Conservation (phyloP, 2,329 filamentous ascomycete genomes). For the Neofusicoccum umdonicola region DNA sequence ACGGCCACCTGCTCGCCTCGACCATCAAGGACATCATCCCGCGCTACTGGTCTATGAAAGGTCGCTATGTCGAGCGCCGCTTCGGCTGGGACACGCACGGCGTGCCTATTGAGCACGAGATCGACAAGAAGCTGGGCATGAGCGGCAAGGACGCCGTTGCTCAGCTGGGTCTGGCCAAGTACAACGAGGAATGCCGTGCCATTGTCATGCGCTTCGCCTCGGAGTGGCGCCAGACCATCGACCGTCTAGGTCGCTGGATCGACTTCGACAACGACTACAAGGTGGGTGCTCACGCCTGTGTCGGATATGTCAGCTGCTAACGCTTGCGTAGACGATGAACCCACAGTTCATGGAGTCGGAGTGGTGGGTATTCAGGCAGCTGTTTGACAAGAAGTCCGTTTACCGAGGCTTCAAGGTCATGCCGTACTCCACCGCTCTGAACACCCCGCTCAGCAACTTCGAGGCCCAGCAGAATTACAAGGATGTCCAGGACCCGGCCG, state of each 20-base stretch:
- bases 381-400: conserved; percentile 85
- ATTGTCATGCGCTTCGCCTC: conserved; percentile 89
- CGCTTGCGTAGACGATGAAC: conserved; percentile 75
- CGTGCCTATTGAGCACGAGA: conserved; percentile 93
- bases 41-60: conserved; percentile 96
- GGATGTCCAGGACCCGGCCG: conserved; percentile 84
- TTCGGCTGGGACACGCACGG: conserved; percentile 98
- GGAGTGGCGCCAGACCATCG: conserved; percentile 87
- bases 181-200: conserved; percentile 86
- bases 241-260: conserved; percentile 89
- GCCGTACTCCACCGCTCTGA: conserved; percentile 90
- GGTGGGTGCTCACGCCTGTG: conserved; percentile 42
- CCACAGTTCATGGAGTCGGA: conserved; percentile 91
- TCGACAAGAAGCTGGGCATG: conserved; percentile 92
- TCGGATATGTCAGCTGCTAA: neutral
- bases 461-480: conserved; percentile 95
- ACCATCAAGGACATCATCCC: conserved; percentile 98
- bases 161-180: conserved; percentile 80
- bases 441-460: conserved; percentile 87
- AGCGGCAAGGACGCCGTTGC: conserved; percentile 83
- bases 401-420: conserved; percentile 91
- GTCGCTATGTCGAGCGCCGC: conserved; percentile 83
- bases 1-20: conserved; percentile 78
- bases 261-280: conserved; percentile 99
- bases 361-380: conserved; percentile 96